Conservation (phyloP, 148 eudicot genomes). For the Oxyria digyna region DNA sequence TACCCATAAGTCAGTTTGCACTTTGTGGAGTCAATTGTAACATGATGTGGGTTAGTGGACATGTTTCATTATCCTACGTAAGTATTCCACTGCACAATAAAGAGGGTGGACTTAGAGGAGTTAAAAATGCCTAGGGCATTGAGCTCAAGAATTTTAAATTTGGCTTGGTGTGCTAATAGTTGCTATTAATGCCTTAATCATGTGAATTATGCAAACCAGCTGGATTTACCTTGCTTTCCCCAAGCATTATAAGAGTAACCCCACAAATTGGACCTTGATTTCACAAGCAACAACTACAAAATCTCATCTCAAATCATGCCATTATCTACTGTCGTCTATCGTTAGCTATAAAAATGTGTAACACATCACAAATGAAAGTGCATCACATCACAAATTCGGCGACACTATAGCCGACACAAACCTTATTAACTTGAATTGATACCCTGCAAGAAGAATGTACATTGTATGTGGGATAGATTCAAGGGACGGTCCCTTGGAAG, state of each 20-base stretch:
- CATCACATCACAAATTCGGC: too few species aligned
- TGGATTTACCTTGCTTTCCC: neutral
- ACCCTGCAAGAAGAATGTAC: too few species aligned
- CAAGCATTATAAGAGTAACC: neutral
- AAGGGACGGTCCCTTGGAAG: neutral
- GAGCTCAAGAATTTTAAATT: neutral
- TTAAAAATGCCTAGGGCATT: neutral
- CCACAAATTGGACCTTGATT: neutral
- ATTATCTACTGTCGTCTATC: neutral
- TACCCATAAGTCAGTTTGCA: too few species aligned
- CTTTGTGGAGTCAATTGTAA: too few species aligned
- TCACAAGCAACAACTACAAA: neutral
- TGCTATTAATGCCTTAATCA: neutral
- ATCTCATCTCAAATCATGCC: neutral
- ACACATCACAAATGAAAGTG: too few species aligned
- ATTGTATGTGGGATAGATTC: too few species aligned
- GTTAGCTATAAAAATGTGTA: too few species aligned
- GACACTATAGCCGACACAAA: too few species aligned
- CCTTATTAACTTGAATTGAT: too few species aligned
- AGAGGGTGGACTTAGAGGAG: neutral
- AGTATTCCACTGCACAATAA: neutral
- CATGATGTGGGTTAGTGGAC: neutral
- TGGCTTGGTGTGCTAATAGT: neutral
- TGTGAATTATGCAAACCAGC: conserved; percentile 1
- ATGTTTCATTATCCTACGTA: neutral